A percentile compares a stretch with the other conserved stretches of the same genome.
These are phyloP conservation scores for Dictyostelium firmibasis DNA, from an alignment of 78 protist species.

Conservation along the genomic window DNA sequence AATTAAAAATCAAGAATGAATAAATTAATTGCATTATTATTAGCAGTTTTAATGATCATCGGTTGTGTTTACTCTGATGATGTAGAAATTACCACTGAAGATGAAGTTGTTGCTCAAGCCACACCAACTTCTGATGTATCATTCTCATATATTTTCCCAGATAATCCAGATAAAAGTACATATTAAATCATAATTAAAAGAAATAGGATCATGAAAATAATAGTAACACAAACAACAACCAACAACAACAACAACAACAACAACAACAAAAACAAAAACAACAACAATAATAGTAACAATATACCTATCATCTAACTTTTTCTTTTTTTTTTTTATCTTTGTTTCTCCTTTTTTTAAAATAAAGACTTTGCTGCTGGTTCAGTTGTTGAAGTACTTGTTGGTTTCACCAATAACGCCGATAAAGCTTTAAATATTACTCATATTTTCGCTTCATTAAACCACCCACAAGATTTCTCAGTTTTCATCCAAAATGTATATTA, in stretches of 20 bases:
- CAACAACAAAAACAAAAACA: too few relatives aligned
- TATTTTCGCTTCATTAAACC: conserved; percentile 63
- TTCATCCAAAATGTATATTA: conserved; percentile 50
- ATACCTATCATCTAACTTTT: not conserved
- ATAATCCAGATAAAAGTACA: conserved; percentile 58
- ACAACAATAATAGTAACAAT: too few relatives aligned
- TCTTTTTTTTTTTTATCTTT: too few relatives aligned
- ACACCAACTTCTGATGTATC: conserved; percentile 35
- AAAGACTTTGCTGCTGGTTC: conserved; percentile 75
- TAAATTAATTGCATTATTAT: conserved; percentile 17
- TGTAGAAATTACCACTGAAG: not conserved
- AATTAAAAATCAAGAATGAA: not conserved
- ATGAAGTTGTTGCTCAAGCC: not conserved
- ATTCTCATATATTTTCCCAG: conserved; percentile 78
- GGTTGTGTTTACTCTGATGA: conserved; percentile 27
- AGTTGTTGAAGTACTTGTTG: conserved; percentile 70
- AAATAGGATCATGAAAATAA: not conserved
- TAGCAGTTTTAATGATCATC: not conserved
- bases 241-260: too few relatives aligned
- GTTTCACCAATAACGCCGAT: conserved; percentile 57
- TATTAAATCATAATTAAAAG: not conserved
- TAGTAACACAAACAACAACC: not conserved
- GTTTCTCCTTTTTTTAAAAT: not conserved
- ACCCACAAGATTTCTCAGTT: conserved; percentile 62
- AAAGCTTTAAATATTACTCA: conserved; percentile 20